Conservation (phyloP, 208 protist species). For the Leishmania major region DNA sequence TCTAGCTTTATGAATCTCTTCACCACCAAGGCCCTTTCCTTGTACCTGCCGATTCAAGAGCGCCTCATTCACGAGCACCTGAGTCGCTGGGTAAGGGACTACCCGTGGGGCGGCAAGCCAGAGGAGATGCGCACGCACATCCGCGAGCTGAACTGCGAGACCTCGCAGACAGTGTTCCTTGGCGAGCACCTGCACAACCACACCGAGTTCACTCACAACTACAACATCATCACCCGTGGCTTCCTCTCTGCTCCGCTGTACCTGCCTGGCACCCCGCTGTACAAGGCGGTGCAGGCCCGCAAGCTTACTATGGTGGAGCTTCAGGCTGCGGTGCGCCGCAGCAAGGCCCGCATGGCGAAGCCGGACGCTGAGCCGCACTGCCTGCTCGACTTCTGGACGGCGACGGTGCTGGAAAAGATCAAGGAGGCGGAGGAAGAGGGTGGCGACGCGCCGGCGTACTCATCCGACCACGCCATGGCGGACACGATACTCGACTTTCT, state of each 20-base stretch:
- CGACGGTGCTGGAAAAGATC: conserved; percentile 67
- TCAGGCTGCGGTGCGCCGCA: conserved; percentile 75
- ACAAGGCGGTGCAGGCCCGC: conserved; percentile 89
- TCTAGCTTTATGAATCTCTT: conserved; percentile 89
- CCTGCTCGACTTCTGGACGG: conserved; percentile 93
- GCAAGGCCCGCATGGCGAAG: conserved; percentile 75
- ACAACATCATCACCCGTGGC: conserved; percentile 93
- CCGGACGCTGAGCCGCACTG: conserved; percentile 82
- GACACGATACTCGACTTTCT: conserved; percentile 94
- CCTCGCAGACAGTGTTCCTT: conserved; percentile 92
- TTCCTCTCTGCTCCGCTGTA: conserved; percentile 92
- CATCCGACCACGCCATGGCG: conserved; percentile 86
- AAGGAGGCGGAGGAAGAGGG: conserved; percentile 76
- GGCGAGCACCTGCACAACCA: conserved; percentile 90
- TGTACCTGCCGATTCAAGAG: conserved; percentile 84
- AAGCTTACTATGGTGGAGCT: conserved; percentile 87
- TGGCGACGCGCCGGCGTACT: conserved; percentile 66
- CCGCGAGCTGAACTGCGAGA: conserved; percentile 92
- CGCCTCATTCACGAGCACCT: conserved; percentile 74
- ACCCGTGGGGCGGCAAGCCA: conserved; percentile 53
- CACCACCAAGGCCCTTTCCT: conserved; percentile 81
- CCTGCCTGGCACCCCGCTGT: conserved; percentile 91
- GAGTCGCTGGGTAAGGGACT: conserved; percentile 62
- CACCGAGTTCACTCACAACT: conserved; percentile 90
- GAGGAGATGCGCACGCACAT: conserved; percentile 85